These are phyloP conservation scores for Seiridium unicorne DNA, from an alignment of 2,329 filamentous ascomycete species.

Conservation along the genomic window DNA sequence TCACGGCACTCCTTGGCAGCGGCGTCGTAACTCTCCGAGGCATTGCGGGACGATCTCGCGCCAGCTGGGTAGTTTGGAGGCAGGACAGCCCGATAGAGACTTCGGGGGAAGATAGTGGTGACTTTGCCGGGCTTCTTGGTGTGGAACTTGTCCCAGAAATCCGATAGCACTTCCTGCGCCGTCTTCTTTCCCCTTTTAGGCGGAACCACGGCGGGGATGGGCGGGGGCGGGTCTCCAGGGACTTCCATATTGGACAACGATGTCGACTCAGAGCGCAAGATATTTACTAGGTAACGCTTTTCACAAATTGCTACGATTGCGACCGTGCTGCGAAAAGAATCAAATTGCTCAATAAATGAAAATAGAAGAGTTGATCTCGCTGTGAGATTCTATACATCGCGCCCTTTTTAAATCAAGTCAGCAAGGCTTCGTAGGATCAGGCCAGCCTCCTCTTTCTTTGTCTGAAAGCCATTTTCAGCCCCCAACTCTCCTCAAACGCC, in stretches of 20 bases:
- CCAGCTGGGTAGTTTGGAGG: constrained; percentile 22
- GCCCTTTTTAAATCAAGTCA: too few relatives aligned
- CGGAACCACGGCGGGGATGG: background rate
- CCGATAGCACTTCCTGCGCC: constrained; percentile 38
- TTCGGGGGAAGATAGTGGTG: constrained; percentile 42
- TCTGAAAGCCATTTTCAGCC: background rate
- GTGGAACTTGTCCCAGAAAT: constrained; percentile 42
- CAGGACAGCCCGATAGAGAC: constrained; percentile 33
- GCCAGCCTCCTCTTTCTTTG: background rate
- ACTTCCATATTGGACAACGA: background rate
- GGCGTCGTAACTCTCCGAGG: constrained; percentile 38
- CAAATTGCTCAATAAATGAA: too few relatives aligned
- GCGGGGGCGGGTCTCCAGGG: constrained; percentile 4
- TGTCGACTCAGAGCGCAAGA: background rate
- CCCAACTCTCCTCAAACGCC: background rate
- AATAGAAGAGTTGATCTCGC: too few relatives aligned
- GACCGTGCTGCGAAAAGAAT: too few relatives aligned
- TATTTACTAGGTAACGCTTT: too few relatives aligned
- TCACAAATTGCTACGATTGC: too few relatives aligned
- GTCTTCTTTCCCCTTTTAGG: constrained; percentile 22
- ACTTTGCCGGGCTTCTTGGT: constrained; percentile 39
- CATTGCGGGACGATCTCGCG: constrained; percentile 32
- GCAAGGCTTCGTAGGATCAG: background rate
- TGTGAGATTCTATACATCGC: too few relatives aligned
- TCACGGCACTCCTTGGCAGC: constrained; percentile 38